Conservation (phyloP, 768 basidiomycete genomes). For the Pleurotus salmoneostramineus region DNA sequence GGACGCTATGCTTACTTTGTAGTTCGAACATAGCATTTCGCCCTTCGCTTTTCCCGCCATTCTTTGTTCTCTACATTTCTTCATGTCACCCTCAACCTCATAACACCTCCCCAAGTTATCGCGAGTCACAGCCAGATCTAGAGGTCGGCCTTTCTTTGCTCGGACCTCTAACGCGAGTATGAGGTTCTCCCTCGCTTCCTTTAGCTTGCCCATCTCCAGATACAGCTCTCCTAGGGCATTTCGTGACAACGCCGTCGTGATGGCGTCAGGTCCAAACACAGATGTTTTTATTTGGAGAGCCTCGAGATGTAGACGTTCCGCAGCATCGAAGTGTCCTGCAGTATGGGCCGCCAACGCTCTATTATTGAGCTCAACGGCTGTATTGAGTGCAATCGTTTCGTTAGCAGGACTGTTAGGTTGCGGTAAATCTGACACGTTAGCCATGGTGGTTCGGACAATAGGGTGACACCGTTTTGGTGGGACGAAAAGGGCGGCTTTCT, state of each 20-base stretch:
- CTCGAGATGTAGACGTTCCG: slow-evolving; percentile 24
- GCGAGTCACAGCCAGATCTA: slow-evolving; percentile 24
- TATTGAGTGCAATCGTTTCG: not conserved
- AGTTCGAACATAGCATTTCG: slow-evolving; percentile 11
- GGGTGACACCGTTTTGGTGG: too few species aligned
- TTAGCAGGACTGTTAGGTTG: not conserved
- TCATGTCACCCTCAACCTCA: slow-evolving; percentile 27
- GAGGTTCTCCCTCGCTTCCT: slow-evolving; percentile 32
- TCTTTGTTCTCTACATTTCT: slow-evolving; percentile 24
- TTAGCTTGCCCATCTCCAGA: slow-evolving; percentile 26
- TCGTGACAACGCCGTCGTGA: slow-evolving; percentile 21
- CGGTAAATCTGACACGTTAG: not conserved
- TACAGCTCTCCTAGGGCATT: slow-evolving; percentile 33
- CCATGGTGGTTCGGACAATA: too few species aligned
- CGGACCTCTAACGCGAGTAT: slow-evolving; percentile 24
- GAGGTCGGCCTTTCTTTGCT: slow-evolving; percentile 13
- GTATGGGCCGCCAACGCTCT: slow-evolving; percentile 6
- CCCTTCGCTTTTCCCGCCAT: slow-evolving; percentile 17
- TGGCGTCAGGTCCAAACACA: slow-evolving; percentile 16
- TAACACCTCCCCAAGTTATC: slow-evolving; percentile 24
- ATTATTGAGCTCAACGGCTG: slow-evolving; percentile 1
- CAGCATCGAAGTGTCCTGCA: slow-evolving; percentile 11
- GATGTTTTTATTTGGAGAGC: slow-evolving; percentile 24
- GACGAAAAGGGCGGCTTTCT: too few species aligned
- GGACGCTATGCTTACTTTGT: not conserved